Evolutionary conservation across 192 early-diverging fungal species (phyloP).

Genomic region (Podochytrium sp.): DNA sequence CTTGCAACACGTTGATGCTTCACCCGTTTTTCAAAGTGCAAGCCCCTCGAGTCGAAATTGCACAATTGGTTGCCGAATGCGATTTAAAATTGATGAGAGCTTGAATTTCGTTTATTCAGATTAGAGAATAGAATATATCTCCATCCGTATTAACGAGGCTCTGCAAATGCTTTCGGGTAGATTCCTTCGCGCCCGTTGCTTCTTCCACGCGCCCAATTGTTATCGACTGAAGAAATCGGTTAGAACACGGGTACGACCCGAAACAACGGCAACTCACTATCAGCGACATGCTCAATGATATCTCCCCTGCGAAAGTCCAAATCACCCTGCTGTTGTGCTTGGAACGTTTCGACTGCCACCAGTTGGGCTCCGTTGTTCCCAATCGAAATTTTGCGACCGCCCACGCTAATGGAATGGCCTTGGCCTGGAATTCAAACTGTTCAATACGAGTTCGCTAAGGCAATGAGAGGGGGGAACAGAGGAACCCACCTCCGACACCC

Average conservation of each 20-base stretch:
- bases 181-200: constrained; percentile 20
- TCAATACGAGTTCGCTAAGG: too few species aligned
- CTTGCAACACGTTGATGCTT: constrained; percentile 72
- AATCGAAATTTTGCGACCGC: constrained; percentile 16
- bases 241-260: background rate
- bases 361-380: background rate
- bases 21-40: background rate
- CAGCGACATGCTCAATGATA: constrained; percentile 14
- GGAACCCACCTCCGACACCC: constrained; percentile 12
- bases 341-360: constrained; percentile 10
- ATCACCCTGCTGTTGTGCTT: constrained; percentile 9
- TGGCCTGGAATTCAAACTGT: too few species aligned
- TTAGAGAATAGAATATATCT: background rate
- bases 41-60: background rate
- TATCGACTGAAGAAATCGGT: constrained; percentile 5
- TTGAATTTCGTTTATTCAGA: background rate
- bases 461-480: too few species aligned
- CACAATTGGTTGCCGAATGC: background rate
- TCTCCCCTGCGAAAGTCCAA: constrained; percentile 16
- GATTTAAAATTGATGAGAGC: too few species aligned
- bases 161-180: constrained; percentile 24
- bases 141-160: too few species aligned
- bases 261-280: background rate
- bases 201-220: constrained; percentile 15
- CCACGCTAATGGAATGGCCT: constrained; percentile 6